Evolutionary conservation across 768 basidiomycete species (phyloP).

Genomic region (Sporobolomyces roseus): DNA sequence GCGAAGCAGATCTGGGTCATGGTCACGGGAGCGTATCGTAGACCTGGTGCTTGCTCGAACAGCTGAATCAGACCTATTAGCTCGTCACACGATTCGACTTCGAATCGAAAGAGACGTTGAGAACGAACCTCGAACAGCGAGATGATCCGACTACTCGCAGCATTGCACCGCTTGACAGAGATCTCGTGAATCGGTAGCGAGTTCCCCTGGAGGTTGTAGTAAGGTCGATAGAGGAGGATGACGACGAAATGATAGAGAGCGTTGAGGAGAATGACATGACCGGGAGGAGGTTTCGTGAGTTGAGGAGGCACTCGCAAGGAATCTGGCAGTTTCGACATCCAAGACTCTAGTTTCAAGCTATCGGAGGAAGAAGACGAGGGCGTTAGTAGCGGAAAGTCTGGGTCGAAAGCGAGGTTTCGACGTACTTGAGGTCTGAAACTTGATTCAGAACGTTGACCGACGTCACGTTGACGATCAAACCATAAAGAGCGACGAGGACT

Average conservation of each 20-base stretch:
- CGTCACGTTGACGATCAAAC: neutral
- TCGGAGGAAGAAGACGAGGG: neutral
- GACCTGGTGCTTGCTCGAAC: constrained; percentile 57
- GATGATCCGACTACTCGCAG: constrained; percentile 51
- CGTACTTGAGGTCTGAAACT: constrained; percentile 23
- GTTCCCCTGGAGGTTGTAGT: constrained; percentile 44
- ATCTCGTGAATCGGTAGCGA: constrained; percentile 25
- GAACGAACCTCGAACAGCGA: constrained; percentile 47
- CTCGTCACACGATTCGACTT: too few relatives aligned
- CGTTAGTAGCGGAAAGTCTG: too few relatives aligned
- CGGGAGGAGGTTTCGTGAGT: constrained; percentile 12
- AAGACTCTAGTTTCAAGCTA: constrained; percentile 25
- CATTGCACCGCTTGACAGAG: constrained; percentile 54
- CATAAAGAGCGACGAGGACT: constrained; percentile 24
- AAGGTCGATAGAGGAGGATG: constrained; percentile 61
- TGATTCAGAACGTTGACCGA: neutral
- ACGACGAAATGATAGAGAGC: constrained; percentile 60
- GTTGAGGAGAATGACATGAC: constrained; percentile 59
- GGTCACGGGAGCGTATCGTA: constrained; percentile 61
- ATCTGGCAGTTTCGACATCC: neutral
- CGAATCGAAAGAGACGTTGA: too few relatives aligned
- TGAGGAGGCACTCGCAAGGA: constrained; percentile 19
- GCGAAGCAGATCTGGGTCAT: constrained; percentile 60
- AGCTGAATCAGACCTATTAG: too few relatives aligned
- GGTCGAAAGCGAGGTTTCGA: too few relatives aligned